Evolutionary conservation across 192 early-diverging fungal species (phyloP), one percentile per base, ranked within the genome.

Genomic region (Mortierella hygrophila): DNA sequence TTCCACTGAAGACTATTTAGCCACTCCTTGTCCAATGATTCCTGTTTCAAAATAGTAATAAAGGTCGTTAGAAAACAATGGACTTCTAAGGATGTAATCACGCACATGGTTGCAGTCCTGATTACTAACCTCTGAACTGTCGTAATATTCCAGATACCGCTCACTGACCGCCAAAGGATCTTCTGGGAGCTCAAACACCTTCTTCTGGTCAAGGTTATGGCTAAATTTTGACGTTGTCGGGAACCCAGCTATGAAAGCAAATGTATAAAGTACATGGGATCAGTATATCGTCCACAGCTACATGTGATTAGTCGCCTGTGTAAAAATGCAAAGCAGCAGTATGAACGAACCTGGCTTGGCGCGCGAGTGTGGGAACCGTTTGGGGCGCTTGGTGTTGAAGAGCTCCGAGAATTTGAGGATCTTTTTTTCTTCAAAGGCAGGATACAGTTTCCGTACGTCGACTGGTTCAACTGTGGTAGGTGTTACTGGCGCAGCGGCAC

Each of bases 321-420:
- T 70, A 70, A 38, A 40, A 21, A 20, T 38, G 26, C 10, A 46
- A 46, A 29, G n/a, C n/a, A 9, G 68, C 5, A 77, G 40, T n/a
- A 42, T 7, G 77, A 32, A 65, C 60, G 13, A 65, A 90, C 88
- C 85, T 85, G 81, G 75, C 37, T 91, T 90, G 26, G 40, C 86
- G 46, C 76, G 70, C 4, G 84, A 86, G 35, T 77, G 79, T 1
- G 84, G 88, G 9, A 88, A 78, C n/a, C 84, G 82, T 41, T 87
- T 86, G 15, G 81, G 87, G 0, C 89, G 81, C 26, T 89, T 90
- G 15, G 80, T 89, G 54, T 91, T 89, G 79, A 94, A 93, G 7
- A 94, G 70, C 41, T 94, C 92, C 3, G 93, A 92, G 81, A 94
- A 94, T 41, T 90, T 93, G 8, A 93, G 81, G 10, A 94, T 88